These are phyloP conservation scores for Porphyrellus cyaneotinctus DNA, from an alignment of 768 basidiomycete genomes.

Conservation along the genomic window DNA sequence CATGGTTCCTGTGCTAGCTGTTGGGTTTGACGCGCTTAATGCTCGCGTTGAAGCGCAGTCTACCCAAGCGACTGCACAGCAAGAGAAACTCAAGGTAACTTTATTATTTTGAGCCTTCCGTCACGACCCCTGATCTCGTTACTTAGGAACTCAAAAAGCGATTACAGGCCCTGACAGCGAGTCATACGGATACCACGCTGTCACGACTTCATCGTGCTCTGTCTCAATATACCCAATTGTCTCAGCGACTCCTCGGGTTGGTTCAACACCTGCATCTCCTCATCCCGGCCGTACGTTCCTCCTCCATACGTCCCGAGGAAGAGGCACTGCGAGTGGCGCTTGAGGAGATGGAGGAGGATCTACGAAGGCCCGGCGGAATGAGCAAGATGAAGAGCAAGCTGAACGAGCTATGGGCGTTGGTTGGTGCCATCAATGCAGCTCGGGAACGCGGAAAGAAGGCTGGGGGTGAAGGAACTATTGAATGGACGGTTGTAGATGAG, in stretches of 20 bases:
- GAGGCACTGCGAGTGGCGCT: conserved; percentile 66
- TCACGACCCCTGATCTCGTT: conserved; percentile 6
- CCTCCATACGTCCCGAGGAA: conserved; percentile 75
- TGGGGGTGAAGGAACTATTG: conserved; percentile 40
- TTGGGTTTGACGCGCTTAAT: conserved; percentile 80
- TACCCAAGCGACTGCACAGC: conserved; percentile 59
- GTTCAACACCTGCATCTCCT: conserved; percentile 76
- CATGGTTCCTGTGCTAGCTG: conserved; percentile 73
- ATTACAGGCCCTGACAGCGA: conserved; percentile 54
- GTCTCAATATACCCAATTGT: conserved; percentile 62
- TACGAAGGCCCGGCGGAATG: conserved; percentile 47
- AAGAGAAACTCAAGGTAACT: conserved; percentile 57
- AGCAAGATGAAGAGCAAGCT: conserved; percentile 67
- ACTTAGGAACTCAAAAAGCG: conserved; percentile 63
- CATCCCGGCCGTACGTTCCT: conserved; percentile 70
- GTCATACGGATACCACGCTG: conserved; percentile 62
- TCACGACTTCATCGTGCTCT: conserved; percentile 63
- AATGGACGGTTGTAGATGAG: conserved; percentile 86
- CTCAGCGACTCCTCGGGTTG: conserved; percentile 63
- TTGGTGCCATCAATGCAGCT: conserved; percentile 65
- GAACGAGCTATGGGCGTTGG: conserved; percentile 82
- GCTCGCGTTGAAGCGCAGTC: conserved; percentile 74
- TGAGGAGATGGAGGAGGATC: conserved; percentile 72
- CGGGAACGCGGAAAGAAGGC: conserved; percentile 47
- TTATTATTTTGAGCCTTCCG: not conserved